Evolutionary conservation across 2,329 filamentous ascomycete species (phyloP), one percentile per base, ranked within the genome.

Genomic region (Xylariaceae sp.): DNA sequence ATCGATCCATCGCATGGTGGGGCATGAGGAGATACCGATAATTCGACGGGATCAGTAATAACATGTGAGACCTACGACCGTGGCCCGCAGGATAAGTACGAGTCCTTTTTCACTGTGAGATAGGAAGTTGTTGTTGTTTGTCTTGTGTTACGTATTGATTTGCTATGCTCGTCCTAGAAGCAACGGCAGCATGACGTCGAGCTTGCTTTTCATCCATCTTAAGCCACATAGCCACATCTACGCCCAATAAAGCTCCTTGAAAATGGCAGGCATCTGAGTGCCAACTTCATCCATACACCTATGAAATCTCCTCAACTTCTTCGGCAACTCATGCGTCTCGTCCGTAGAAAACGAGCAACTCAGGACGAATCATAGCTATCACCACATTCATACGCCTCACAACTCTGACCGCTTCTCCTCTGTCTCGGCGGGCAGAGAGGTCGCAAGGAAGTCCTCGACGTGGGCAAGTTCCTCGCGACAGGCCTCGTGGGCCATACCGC

Each of bases 381-480:
- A 2, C 42, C 47, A 10, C 11, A 50, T n/a, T 2, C 7, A 39
- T 23, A 44, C 2, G 23, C 18, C 44, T 66, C 55, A 75, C 57
- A 76, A 66, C 62, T 76, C 75, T 11, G 73, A 67, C 65, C 75
- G 76, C 56, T 74, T 73, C 18, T 75, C 73, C 18, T 67, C 75
- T 55, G 75, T 62, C 55, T 75, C 62, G 0, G 76, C 68, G 4
- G 81, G 79, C 55, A 86, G 73, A 50, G 74, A 74, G 58, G 75
- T 70, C 39, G 67, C 72, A 55, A 87, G 64, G 62, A 83, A 86
- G 0, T 68, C 72, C 75, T 94, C 90, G 15, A 97, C 78, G 67
- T 96, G 89, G 63, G 94, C 84, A 57, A 97, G 84, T 76, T 97
- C 93, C 63, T 88, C 78, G 4, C 85, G 80, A 66, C 86, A 87